phyloP scores from a whole-genome alignment of 2,329 filamentous ascomycete genomes.

The Exophiala sp. region DNA sequence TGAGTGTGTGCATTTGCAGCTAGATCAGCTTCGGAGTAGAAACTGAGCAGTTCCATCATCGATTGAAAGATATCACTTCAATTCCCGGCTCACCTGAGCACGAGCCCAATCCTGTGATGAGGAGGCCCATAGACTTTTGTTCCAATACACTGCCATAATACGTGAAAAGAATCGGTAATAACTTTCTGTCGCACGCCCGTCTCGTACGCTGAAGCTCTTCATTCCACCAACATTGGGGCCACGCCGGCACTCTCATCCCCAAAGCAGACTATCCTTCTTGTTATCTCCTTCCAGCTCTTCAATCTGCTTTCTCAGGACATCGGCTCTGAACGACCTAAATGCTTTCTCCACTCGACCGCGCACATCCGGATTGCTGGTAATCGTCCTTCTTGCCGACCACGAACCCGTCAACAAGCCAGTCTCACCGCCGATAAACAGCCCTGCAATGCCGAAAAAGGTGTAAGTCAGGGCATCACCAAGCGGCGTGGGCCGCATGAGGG shows the following conservation, averaged over 20 bases:
- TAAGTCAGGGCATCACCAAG: slow-evolving; percentile 62
- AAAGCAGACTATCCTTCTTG: slow-evolving; percentile 18
- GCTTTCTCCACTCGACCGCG: slow-evolving; percentile 58
- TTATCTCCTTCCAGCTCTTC: slow-evolving; percentile 50
- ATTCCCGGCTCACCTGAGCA: too few species aligned
- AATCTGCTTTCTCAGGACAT: slow-evolving; percentile 60
- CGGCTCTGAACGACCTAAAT: slow-evolving; percentile 60
- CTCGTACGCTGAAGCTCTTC: background rate
- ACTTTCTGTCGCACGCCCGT: background rate
- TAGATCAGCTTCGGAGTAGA: too few species aligned
- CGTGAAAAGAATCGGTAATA: too few species aligned
- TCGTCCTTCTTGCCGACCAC: slow-evolving; percentile 51
- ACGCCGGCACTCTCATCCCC: background rate
- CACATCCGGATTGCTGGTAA: slow-evolving; percentile 53
- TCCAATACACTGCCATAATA: too few species aligned
- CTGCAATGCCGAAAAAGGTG: slow-evolving; percentile 59
- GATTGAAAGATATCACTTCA: too few species aligned
- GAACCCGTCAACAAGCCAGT: slow-evolving; percentile 56
- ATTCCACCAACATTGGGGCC: background rate
- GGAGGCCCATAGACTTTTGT: too few species aligned
- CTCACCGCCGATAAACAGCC: slow-evolving; percentile 64
- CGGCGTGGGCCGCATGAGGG: slow-evolving; percentile 54
- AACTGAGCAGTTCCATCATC: too few species aligned
- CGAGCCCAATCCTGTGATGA: too few species aligned
- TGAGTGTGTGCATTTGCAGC: too few species aligned